Base-by-base conservation (phyloP, 225 moss, liverwort and hornwort genomes). In the Physcomitrium patens region DNA sequence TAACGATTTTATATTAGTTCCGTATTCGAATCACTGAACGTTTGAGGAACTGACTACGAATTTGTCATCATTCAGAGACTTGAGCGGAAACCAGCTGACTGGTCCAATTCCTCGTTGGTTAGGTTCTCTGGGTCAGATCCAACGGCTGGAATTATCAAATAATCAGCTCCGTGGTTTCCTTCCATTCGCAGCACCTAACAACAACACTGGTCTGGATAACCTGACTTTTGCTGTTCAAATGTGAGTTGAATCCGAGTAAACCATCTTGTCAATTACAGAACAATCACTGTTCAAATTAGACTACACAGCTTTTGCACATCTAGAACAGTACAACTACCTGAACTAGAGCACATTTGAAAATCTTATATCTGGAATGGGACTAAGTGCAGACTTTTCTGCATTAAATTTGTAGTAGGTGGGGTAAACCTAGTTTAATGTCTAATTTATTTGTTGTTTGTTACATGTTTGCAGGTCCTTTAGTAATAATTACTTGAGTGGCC, bases 61-160 rank as follows among this genome's bases (percentile, higher is more conserved):
- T 16, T 8, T 65, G 10, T 27, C 3, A 3, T 68, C 43, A 46
- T 54, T 24, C 67, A 84, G 77, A 43, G 77, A 84, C 77, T 77
- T 85, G 72, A 82, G 82, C 15, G 61, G 73, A 37, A 85, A 85
- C 69, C 65, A 74, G 23, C 53, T 85, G 14, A 1, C 0, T 9
- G 85, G 76, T 28, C 0, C 46, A 10, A 70, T 85, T 72, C 79
- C 81, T 14, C 9, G 4, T 19, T 82, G 69, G 78, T 55, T 85
- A 67, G 81, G 81, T 0, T 37, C 7, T 27, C 51, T 85, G 0
- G 60, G 12, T 41, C 63, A 65, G 16, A 67, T 85, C 8, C 64
- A 69, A 27, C 64, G 65, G n/a, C 60, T 85, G 41, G 85, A 79
- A 53, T 71, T 85, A 65, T 85, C 85, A 0, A 73, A 60, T 64